phyloP scores from a whole-genome alignment of 2,329 filamentous ascomycete species.

The Cephalotrichum gorgonifer region DNA sequence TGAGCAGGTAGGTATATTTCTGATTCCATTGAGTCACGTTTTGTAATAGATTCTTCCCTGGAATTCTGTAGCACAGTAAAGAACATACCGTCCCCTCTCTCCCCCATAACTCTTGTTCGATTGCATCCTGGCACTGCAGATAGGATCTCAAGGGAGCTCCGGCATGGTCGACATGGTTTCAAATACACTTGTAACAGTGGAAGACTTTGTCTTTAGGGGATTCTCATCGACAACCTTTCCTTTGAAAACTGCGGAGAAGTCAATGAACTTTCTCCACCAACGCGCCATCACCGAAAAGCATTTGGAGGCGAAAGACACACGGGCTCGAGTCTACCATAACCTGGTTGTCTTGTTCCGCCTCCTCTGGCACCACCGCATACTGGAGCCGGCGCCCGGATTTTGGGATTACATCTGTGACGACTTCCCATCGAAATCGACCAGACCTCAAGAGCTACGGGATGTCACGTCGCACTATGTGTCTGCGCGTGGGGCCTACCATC shows the following conservation, averaged over 20 bases:
- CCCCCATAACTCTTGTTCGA: too few species aligned
- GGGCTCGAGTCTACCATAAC: neutral
- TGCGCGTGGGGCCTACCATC: neutral
- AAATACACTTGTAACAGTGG: neutral
- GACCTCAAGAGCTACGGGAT: neutral
- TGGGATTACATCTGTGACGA: neutral
- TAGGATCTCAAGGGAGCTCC: too few species aligned
- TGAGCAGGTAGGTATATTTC: too few species aligned
- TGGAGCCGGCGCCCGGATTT: neutral
- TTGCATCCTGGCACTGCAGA: too few species aligned
- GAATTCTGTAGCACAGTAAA: too few species aligned
- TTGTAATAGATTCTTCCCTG: too few species aligned
- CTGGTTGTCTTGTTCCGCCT: slow-evolving; percentile 1
- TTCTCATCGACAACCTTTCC: neutral
- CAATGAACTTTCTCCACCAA: neutral
- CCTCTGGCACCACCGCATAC: neutral
- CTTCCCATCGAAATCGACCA: neutral
- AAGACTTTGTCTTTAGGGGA: neutral
- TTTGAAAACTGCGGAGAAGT: neutral
- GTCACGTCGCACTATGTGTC: neutral
- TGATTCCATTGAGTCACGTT: too few species aligned
- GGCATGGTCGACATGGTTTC: neutral
- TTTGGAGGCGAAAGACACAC: neutral
- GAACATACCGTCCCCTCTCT: too few species aligned
- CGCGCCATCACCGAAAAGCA: neutral